Conservation (phyloP, 768 basidiomycete genomes). For the Chlorophyllum brunneum region DNA sequence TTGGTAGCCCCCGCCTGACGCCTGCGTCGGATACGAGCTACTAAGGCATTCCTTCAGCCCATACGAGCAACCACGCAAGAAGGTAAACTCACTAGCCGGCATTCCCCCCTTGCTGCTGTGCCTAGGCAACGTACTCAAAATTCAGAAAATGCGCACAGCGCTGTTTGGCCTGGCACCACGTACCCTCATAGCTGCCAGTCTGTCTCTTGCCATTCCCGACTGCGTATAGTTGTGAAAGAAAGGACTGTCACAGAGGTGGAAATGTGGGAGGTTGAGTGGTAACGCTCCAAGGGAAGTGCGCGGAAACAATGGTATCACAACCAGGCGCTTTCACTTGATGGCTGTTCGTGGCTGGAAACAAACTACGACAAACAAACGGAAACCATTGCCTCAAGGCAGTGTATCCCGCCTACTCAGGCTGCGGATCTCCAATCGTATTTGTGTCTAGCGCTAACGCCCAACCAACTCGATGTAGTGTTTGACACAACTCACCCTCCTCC, state of each 20-base stretch:
- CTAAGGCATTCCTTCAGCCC: constrained; percentile 24
- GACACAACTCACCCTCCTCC: too few species aligned
- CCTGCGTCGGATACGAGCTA: constrained; percentile 66
- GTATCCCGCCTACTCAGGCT: too few species aligned
- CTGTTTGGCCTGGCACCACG: constrained; percentile 21
- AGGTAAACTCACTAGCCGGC: constrained; percentile 40
- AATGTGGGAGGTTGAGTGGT: constrained; percentile 1
- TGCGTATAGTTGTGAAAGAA: constrained; percentile 2
- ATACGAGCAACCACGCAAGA: not conserved
- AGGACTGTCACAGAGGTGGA: not conserved
- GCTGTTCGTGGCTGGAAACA: constrained; percentile 14
- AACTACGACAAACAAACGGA: constrained; percentile 13
- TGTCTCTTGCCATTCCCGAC: constrained; percentile 74
- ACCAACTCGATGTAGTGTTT: too few species aligned
- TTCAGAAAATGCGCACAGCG: constrained; percentile 11
- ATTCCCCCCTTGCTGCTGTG: constrained; percentile 64
- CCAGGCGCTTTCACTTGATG: constrained; percentile 2
- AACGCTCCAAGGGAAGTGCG: not conserved
- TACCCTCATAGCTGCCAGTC: constrained; percentile 85
- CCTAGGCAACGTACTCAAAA: constrained; percentile 35
- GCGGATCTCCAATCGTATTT: too few species aligned
- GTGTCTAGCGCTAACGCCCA: too few species aligned
- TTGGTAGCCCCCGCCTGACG: constrained; percentile 48
- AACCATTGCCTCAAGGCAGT: not conserved
- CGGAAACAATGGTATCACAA: constrained; percentile 5